Conservation (phyloP, 257 asterid species). For the Nicotiana attenuata region DNA sequence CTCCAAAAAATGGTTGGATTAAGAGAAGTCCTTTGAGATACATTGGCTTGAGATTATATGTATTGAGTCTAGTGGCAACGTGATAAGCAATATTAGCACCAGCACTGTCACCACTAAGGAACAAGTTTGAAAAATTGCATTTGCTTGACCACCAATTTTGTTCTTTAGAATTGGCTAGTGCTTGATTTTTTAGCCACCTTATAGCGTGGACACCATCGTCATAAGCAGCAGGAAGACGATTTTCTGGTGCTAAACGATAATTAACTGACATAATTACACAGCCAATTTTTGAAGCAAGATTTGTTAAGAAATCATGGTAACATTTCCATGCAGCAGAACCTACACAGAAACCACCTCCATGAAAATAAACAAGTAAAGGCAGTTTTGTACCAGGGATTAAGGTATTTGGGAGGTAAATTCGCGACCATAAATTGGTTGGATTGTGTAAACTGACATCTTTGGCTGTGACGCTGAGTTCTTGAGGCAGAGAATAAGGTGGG, state of each 20-base stretch:
- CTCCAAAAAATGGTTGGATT: constrained; percentile 35
- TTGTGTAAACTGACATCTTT: background rate
- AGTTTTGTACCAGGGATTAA: background rate
- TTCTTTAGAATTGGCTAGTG: background rate
- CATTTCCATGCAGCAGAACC: constrained; percentile 26
- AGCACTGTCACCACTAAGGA: constrained; percentile 31
- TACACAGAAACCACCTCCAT: constrained; percentile 37
- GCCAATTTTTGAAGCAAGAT: constrained; percentile 23
- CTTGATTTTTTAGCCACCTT: constrained; percentile 26
- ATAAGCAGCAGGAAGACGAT: constrained; percentile 35
- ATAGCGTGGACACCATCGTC: constrained; percentile 29
- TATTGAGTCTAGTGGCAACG: constrained; percentile 16
- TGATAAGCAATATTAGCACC: constrained; percentile 34
- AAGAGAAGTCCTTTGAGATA: constrained; percentile 24
- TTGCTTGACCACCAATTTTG: constrained; percentile 22
- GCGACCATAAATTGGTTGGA: constrained; percentile 1
- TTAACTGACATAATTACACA: constrained; percentile 27
- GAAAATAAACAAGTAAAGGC: constrained; percentile 31
- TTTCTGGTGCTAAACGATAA: constrained; percentile 32
- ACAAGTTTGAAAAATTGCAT: constrained; percentile 23
- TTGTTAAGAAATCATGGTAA: constrained; percentile 29
- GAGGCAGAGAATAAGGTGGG: background rate
- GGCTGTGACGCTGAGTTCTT: background rate
- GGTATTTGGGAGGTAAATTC: background rate
- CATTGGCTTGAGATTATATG: constrained; percentile 20